A percentile compares a stretch with the other conserved stretches of the same genome.
These are phyloP conservation scores for Theobroma cacao DNA, from an alignment of 345 rosid genomes.

Conservation along the genomic window DNA sequence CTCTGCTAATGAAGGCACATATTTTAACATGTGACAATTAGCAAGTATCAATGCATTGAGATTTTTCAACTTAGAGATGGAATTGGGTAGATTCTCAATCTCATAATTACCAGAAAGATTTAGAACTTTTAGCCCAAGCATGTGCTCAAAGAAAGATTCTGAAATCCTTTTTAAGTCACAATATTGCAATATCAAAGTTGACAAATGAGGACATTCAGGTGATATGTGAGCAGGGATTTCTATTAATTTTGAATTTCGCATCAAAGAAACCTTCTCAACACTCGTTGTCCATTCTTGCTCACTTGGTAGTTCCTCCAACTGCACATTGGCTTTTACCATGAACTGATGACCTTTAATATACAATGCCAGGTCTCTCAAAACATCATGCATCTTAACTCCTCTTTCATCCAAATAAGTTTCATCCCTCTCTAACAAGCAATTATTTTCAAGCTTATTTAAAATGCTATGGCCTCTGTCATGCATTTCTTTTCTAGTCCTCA, in stretches of 20 bases:
- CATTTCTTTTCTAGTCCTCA: neutral
- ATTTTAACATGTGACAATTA: neutral
- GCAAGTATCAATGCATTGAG: neutral
- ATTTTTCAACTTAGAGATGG: neutral
- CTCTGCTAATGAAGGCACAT: neutral
- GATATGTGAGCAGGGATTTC: neutral
- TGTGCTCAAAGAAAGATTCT: neutral
- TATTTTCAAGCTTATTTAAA: neutral
- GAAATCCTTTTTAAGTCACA: neutral
- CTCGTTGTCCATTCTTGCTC: neutral
- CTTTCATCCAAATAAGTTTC: no score
- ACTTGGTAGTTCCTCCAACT: constrained; percentile 4
- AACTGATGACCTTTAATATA: neutral
- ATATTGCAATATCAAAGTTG: constrained; percentile 12
- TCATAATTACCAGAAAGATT: constrained; percentile 2
- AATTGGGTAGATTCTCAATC: neutral
- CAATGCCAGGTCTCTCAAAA: neutral
- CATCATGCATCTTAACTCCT: constrained; percentile 1
- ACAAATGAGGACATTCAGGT: neutral
- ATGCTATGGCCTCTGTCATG: neutral
- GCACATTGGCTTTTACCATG: no score
- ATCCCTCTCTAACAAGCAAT: neutral
- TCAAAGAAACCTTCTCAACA: neutral
- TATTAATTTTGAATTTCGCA: neutral
- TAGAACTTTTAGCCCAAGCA: constrained; percentile 14